Evolutionary conservation across 352 stramenopile species (phyloP).

Genomic region (Pythium biforme): DNA sequence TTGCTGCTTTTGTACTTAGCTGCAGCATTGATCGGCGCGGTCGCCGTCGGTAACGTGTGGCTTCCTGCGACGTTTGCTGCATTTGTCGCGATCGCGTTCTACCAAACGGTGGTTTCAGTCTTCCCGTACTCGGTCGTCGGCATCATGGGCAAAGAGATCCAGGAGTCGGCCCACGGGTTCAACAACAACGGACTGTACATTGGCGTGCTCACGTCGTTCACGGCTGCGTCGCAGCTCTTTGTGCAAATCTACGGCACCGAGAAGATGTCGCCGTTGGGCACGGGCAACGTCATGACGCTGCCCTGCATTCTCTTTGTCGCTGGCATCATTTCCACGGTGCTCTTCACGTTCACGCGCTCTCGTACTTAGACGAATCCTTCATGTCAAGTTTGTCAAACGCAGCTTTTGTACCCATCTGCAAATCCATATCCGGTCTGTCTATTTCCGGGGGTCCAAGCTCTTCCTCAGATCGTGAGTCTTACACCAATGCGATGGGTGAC

Average conservation of each 20-base stretch:
- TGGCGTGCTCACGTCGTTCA: slow-evolving; percentile 68
- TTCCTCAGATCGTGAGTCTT: slow-evolving; percentile 23
- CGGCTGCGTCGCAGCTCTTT: slow-evolving; percentile 57
- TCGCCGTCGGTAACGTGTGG: slow-evolving; percentile 47
- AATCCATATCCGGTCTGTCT: neutral
- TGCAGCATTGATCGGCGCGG: slow-evolving; percentile 45
- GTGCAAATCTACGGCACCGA: slow-evolving; percentile 75
- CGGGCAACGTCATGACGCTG: slow-evolving; percentile 57
- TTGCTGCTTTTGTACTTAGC: slow-evolving; percentile 30
- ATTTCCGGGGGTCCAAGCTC: slow-evolving; percentile 8
- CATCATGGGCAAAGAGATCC: slow-evolving; percentile 79
- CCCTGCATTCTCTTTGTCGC: slow-evolving; percentile 58
- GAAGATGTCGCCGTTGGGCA: slow-evolving; percentile 56
- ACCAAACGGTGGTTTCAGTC: slow-evolving; percentile 59
- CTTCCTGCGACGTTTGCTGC: slow-evolving; percentile 47
- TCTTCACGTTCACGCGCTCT: slow-evolving; percentile 34
- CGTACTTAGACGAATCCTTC: slow-evolving; percentile 9
- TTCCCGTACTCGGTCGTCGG: slow-evolving; percentile 80
- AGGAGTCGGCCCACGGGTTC: slow-evolving; percentile 59
- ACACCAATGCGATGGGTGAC: neutral
- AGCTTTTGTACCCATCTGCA: slow-evolving; percentile 14
- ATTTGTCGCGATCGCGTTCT: slow-evolving; percentile 60
- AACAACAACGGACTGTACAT: slow-evolving; percentile 86
- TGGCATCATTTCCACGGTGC: slow-evolving; percentile 43
- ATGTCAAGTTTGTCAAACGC: slow-evolving; percentile 8